Evolutionary conservation across 371 early-diverging fungal genomes (phyloP), one percentile per base, ranked within the genome.

Genomic region (Vairimorpha necatrix): DNA sequence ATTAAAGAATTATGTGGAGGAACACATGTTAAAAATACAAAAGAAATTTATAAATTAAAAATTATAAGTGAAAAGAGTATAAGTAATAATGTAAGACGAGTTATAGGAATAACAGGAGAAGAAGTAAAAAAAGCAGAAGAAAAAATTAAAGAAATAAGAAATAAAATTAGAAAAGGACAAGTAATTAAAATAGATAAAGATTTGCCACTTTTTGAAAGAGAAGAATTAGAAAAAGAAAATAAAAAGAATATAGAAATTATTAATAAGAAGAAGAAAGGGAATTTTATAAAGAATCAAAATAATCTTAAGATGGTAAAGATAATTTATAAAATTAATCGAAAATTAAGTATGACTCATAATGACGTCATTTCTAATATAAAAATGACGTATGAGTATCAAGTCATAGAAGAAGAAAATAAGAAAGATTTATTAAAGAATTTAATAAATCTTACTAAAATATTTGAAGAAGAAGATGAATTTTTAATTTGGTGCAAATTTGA

Each of bases 1-100:
- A 91, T 92, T 60, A 88, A 94, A 67, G 99, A 99, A 86, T 91
- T 96, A 84, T 99, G 99, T 84, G 98, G 99, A 82, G 99, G 99
- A 78, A 95, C 96, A 79, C 99, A 99, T 81, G 97, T 96, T 38
- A 84, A 85, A 33, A 89, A 90, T 86, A 94, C 96, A 4, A 87
- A 89, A 16, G 94, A 95, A 53, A 94, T 99, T 78, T 90, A 90
- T 83, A 84, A 87, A 54, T 89, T 97, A 79, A 88, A 89, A 66
- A 89, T 98, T 71, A 80, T 93, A 48, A 93, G 93, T 85, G 97
- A 97, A 80, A 79, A 88, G n/a, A 90, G 91, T 82, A 92, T 97
- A 82, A 90, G 95, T 83, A 94, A 93, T 88, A 95, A 94, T 76
- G 90, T 94, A 68, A 90, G 98, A 67, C 91, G 99, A 83, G 93